phyloP scores from a whole-genome alignment of 805 yeast species.

The Wilhelminamyces savonicus region DNA sequence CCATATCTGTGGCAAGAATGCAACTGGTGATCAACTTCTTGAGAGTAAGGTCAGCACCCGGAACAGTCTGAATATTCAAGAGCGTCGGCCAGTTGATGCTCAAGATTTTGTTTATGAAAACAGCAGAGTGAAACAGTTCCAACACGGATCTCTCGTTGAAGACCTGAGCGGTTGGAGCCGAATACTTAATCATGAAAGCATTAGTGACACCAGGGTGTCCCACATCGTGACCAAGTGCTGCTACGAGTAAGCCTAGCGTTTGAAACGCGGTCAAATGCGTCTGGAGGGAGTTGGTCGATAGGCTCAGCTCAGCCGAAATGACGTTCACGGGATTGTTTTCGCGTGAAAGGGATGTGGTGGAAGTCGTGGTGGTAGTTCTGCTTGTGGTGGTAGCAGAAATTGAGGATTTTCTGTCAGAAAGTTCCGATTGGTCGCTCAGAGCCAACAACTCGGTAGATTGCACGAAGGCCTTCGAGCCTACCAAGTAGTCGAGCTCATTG shows the following conservation, averaged over 20 bases:
- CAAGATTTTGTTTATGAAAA: conserved; percentile 43
- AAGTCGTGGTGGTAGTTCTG: no score
- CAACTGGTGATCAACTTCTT: conserved; percentile 27
- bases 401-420: no score
- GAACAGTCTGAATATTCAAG: conserved; percentile 25
- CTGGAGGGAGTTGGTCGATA: no score
- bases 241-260: conserved; percentile 56
- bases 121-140: conserved; percentile 74
- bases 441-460: no score
- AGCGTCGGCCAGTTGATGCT: conserved; percentile 32
- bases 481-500: conserved; percentile 13
- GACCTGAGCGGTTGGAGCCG: conserved; percentile 56
- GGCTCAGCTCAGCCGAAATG: no score
- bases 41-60: conserved; percentile 9
- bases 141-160: conserved; percentile 66
- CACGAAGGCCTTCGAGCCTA: no score
- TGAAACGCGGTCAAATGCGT: conserved; percentile 36
- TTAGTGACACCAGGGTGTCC: conserved; percentile 98
- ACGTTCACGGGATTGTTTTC: no score
- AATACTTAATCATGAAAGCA: conserved; percentile 51
- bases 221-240: conserved; percentile 91
- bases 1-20: conserved; percentile 79
- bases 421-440: no score
- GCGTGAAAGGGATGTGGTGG: no score
- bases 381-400: no score